phyloP scores from a whole-genome alignment of 176 grass and related monocot genomes.

The Carex pumila region DNA sequence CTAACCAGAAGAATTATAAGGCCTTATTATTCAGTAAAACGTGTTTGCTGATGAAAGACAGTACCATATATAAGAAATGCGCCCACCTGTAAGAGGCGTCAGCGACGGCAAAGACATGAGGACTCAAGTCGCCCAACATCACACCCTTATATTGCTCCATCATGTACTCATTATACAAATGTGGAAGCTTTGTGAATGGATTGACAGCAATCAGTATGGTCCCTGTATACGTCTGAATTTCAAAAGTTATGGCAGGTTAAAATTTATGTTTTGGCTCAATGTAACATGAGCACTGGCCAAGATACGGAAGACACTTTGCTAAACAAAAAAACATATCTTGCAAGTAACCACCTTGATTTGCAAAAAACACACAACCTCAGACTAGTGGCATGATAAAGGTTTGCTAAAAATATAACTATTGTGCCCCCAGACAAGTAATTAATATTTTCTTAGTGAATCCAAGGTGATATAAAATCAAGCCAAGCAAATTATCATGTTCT shows the following conservation, averaged over 20 bases:
- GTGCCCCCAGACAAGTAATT: background rate
- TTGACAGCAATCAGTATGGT: conserved; percentile 98
- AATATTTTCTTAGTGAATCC: background rate
- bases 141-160: conserved; percentile 96
- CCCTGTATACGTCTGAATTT: conserved; percentile 87
- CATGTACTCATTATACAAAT: conserved; percentile 97
- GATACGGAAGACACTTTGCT: background rate
- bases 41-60: background rate
- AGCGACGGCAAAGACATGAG: conserved; percentile 98
- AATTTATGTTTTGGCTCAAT: background rate
- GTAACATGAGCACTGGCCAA: background rate
- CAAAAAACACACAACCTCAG: background rate
- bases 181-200: conserved; percentile 91
- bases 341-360: background rate
- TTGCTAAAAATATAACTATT: background rate
- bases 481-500: background rate
- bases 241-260: conserved; percentile 12
- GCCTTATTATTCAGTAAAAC: background rate
- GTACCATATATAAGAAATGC: background rate
- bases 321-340: background rate
- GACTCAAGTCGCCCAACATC: conserved; percentile 81
- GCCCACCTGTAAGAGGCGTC: conserved; percentile 84
- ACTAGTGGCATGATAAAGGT: background rate
- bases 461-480: background rate
- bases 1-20: background rate